phyloP scores from a whole-genome alignment of 2,329 filamentous ascomycete species.

The Annulohypoxylon truncatum region DNA sequence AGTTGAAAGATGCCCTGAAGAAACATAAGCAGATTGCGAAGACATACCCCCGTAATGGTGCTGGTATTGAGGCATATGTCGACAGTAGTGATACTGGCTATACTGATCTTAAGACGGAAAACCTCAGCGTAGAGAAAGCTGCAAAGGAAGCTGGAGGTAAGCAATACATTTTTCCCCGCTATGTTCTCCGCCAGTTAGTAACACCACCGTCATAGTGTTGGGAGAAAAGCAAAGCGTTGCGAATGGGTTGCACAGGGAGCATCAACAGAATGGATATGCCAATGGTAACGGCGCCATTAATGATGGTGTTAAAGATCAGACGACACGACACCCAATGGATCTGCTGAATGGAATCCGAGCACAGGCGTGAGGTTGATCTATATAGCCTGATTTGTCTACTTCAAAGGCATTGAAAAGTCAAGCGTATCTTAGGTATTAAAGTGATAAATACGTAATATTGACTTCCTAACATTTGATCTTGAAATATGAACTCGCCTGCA shows the following conservation, averaged over 20 bases:
- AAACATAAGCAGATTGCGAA: constrained; percentile 74
- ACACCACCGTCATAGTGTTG: neutral
- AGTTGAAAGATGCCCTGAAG: constrained; percentile 70
- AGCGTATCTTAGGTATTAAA: no score
- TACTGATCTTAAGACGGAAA: constrained; percentile 54
- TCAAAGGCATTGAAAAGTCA: neutral
- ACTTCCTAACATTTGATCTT: neutral
- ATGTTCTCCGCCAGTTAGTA: neutral
- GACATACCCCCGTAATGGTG: constrained; percentile 71
- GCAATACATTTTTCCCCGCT: neutral
- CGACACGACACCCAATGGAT: constrained; percentile 1
- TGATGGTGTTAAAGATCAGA: neutral
- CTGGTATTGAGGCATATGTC: constrained; percentile 75
- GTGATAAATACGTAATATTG: no score
- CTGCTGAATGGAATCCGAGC: constrained; percentile 40
- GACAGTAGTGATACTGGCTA: constrained; percentile 76
- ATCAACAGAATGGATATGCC: constrained; percentile 17
- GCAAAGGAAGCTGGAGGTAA: constrained; percentile 34
- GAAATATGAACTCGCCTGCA: neutral
- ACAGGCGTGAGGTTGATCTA: constrained; percentile 38
- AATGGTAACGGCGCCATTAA: constrained; percentile 22
- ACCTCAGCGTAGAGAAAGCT: constrained; percentile 52
- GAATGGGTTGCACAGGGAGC: constrained; percentile 21
- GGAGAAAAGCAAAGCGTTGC: constrained; percentile 3
- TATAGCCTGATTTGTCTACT: neutral